Base-by-base conservation (phyloP, 805 yeast genomes). In the Spathaspora arborariae region DNA sequence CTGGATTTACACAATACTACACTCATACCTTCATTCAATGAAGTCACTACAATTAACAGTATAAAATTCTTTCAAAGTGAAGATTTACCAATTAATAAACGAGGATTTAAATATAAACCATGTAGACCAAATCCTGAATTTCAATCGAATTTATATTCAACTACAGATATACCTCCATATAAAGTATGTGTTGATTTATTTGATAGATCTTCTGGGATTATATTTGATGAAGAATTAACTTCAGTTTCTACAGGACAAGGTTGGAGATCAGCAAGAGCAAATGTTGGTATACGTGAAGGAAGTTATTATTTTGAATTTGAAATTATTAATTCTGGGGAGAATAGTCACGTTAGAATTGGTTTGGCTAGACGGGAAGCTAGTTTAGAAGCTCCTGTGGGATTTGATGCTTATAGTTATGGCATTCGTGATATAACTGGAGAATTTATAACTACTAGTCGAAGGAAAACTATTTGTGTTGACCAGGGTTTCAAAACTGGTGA, bases 361-460 rank as follows among this genome's bases (percentile, higher is more conserved):
- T 59, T 92, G 33, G 85, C 85, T 0, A 70, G 98, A 44, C 76
- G 89, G 51, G 98, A 92, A 58, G 94, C 96, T 2, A 80, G 89
- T 42, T 65, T 91, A 39, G 97, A 92, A 55, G 96, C 96, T 0
- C 98, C 99, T 0, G 94, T 91, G 5, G 99, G 99, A 2, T 88
- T 80, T 57, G 98, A 94, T 64, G 92, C 90, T 0, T 94, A 90
- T 66, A 92, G 97, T 0, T 92, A 94, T 63, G 97, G 96, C 2
- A 58, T 94, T 2, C 74, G 97, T 49, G 97, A 92, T 65, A 75
- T 77, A 33, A 74, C 76, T 5, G 91, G 96, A 2, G 86, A 87
- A 53, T 79, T 79, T 22, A 74, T 94, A 20, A 95, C 94, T 52
- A 65, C 85, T 39, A 83, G 92, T 48, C 75, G 91, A 42, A 88